These are phyloP conservation scores for Alternaria novae-zelandiae DNA, from an alignment of 2,329 filamentous ascomycete species.

Conservation along the genomic window DNA sequence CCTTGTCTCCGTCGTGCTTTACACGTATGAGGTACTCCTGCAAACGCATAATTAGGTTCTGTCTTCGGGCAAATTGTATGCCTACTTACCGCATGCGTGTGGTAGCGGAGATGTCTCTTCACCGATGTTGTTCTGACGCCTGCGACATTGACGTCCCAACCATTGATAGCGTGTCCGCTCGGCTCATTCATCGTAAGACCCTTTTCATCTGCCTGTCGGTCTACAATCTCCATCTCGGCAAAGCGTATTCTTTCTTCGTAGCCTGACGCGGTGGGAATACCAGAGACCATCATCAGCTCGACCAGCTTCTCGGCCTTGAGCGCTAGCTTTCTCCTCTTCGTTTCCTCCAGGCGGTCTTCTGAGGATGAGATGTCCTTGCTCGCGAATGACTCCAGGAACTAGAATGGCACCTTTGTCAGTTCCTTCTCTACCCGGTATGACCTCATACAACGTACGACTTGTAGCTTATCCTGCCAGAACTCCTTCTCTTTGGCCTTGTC, in stretches of 20 bases:
- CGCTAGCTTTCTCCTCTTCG: conserved; percentile 90
- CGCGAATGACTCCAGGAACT: conserved; percentile 97
- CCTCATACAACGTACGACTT: conserved; percentile 70
- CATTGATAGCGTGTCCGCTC: conserved; percentile 90
- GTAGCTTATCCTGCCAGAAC: conserved; percentile 98
- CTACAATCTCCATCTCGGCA: conserved; percentile 95
- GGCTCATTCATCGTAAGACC: conserved; percentile 86
- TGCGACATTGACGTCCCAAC: conserved; percentile 96
- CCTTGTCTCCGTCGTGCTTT: conserved; percentile 75
- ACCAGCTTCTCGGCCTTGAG: conserved; percentile 94
- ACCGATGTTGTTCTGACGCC: conserved; percentile 80
- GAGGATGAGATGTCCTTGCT: conserved; percentile 97
- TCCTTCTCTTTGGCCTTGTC: conserved; percentile 98
- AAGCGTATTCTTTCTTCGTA: conserved; percentile 98
- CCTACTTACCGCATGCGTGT: conserved; percentile 81
- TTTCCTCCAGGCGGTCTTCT: conserved; percentile 94
- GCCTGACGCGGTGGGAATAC: conserved; percentile 90
- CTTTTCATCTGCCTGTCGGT: conserved; percentile 88
- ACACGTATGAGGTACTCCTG: conserved; percentile 90
- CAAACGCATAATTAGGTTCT: conserved; percentile 2
- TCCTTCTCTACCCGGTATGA: background rate
- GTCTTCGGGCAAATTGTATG: background rate
- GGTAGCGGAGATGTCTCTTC: conserved; percentile 86
- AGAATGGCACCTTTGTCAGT: conserved; percentile 27
- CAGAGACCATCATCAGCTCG: conserved; percentile 99